Conservation (phyloP, 345 rosid species). For the Jatropha curcas region DNA sequence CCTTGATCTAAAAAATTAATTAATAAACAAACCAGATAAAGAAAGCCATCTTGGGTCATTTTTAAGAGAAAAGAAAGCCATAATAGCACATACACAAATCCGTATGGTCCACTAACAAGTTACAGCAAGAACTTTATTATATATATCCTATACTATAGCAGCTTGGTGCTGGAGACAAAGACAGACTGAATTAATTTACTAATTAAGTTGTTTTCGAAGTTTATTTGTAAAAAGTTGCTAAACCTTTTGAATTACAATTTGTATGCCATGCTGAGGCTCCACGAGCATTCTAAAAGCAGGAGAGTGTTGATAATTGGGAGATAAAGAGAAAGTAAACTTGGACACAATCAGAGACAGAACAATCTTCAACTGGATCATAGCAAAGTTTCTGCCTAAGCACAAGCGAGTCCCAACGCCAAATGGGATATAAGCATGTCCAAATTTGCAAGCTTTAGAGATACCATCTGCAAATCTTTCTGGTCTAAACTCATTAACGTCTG, state of each 20-base stretch:
- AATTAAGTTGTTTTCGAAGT: too few species aligned
- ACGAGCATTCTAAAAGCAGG: conserved; percentile 65
- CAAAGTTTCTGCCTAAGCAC: conserved; percentile 33
- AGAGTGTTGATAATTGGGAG: conserved; percentile 39
- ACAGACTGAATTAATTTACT: too few species aligned
- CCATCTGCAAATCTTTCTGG: conserved; percentile 31
- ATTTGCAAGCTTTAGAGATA: conserved; percentile 32
- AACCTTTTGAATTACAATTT: conserved; percentile 37
- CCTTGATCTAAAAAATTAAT: too few species aligned
- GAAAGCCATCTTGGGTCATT: too few species aligned
- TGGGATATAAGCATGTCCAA: conserved; percentile 29
- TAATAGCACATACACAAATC: too few species aligned
- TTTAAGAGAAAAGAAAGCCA: too few species aligned
- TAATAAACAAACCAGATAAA: too few species aligned
- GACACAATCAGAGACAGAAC: conserved; percentile 29
- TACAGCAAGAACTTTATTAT: too few species aligned
- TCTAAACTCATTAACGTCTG: conserved; percentile 31
- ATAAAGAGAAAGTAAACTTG: conserved; percentile 30
- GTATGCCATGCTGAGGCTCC: conserved; percentile 69
- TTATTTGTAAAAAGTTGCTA: too few species aligned
- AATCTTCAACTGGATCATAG: conserved; percentile 32
- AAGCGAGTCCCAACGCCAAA: conserved; percentile 32
- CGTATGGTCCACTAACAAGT: too few species aligned
- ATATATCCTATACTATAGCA: too few species aligned
- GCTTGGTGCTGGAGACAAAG: too few species aligned